Evolutionary conservation across 768 basidiomycete genomes (phyloP), one percentile per base, ranked within the genome.

Genomic region (Strobilomyces dryophilus): DNA sequence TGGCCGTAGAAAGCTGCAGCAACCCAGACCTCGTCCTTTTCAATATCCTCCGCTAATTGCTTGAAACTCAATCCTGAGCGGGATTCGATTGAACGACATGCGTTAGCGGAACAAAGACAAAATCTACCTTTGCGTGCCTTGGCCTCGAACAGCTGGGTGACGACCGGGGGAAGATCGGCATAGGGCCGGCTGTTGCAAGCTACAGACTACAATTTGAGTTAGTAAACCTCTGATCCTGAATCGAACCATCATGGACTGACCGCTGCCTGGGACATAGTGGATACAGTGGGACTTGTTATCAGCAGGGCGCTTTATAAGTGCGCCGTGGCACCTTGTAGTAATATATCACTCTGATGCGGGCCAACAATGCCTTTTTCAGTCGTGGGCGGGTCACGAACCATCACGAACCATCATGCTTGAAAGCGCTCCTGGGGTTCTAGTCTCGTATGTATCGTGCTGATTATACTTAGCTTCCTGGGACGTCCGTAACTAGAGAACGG

Each of bases 1-100:
- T 91, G 89, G 8, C 84, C 89, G 59, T 89, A 90, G 69, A 92
- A 88, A 45, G 83, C 82, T 7, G 89, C 81, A 4, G 89, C 89
- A 24, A 91, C 76, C 87, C 88, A 92, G 24, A 92, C 77, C 62
- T 92, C 90, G 64, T 89, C 85, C 65, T 78, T 83, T 21, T 78
- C 81, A 49, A 92, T 78, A 8, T 73, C 74, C 53, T 83, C 73
- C 11, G 78, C 88, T 58, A 92, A 80, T 36, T 79, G 73, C 52
- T 83, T 87, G 56, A 91, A 92, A 14, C 84, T 83, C 55, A 85
- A 58, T 15, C 83, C 86, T 87, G 43, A 26, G 34, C 5, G 29
- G 26, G 37, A 20, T 24, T 55, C 49, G 51, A 34, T 43, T 35
- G 27, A 48, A 43, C 47, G 39, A 10, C 27, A 18, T 8, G n/a